Percentiles rank a stretch among this genome's conserved stretches.
Conservation (phyloP, 768 basidiomycete species). For the Clavaria fumosa region DNA sequence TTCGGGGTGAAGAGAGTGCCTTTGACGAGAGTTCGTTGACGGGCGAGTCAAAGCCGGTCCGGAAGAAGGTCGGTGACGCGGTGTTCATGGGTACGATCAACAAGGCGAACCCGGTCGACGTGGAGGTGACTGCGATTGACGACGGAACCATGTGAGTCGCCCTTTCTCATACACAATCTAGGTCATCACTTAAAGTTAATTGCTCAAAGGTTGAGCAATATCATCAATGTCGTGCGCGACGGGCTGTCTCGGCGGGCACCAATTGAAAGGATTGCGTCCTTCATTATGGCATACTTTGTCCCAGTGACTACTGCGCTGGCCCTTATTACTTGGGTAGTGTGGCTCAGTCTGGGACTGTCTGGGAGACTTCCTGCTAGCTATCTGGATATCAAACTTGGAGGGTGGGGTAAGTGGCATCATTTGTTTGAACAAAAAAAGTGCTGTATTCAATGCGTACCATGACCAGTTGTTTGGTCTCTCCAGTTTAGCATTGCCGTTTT, state of each 20-base stretch:
- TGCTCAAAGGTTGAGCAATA: conserved; percentile 47
- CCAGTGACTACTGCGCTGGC: conserved; percentile 63
- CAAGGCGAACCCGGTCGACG: conserved; percentile 39
- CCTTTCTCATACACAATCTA: conserved; percentile 3
- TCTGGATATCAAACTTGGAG: conserved; percentile 36
- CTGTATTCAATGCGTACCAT: not conserved
- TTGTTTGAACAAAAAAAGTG: not conserved
- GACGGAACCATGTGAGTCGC: conserved; percentile 50
- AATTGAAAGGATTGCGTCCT: conserved; percentile 66
- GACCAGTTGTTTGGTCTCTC: conserved; percentile 57
- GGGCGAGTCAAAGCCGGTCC: conserved; percentile 53
- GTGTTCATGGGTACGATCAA: conserved; percentile 73
- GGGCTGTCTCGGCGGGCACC: conserved; percentile 61
- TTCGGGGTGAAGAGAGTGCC: conserved; percentile 25
- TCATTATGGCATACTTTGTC: conserved; percentile 65
- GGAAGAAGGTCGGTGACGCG: conserved; percentile 44
- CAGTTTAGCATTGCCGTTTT: conserved; percentile 75
- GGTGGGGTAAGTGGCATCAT: conserved; percentile 42
- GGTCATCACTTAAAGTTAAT: not conserved
- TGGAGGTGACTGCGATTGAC: conserved; percentile 44
- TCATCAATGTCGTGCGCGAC: conserved; percentile 60
- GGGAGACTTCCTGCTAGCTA: conserved; percentile 39
- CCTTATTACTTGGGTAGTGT: conserved; percentile 52
- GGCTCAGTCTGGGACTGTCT: conserved; percentile 49
- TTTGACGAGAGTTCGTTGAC: conserved; percentile 84